These are phyloP conservation scores for Mariannaea elegans DNA, from an alignment of 2,329 filamentous ascomycete genomes.

Conservation along the genomic window DNA sequence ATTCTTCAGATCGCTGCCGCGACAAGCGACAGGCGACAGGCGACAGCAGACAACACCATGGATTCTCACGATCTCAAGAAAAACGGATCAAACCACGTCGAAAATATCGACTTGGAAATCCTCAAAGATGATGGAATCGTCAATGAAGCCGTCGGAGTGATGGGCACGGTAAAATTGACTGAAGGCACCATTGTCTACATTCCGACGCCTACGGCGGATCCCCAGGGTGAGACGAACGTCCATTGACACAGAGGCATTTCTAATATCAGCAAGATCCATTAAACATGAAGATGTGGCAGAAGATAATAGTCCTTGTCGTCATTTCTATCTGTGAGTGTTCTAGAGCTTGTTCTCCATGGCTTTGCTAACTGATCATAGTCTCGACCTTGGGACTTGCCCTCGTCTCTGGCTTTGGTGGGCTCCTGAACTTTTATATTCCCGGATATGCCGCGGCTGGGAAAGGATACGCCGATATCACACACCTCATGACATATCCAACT, in stretches of 20 bases:
- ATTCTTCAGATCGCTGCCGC: slow-evolving; percentile 6
- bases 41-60: slow-evolving; percentile 21
- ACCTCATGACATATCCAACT: slow-evolving; percentile 25
- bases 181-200: slow-evolving; percentile 31
- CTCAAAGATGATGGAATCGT: slow-evolving; percentile 28
- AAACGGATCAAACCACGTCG: slow-evolving; percentile 29
- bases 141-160: slow-evolving; percentile 31
- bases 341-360: background rate
- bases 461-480: slow-evolving; percentile 23
- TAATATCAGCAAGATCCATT: slow-evolving; percentile 26
- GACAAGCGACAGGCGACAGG: slow-evolving; percentile 6
- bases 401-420: slow-evolving; percentile 23
- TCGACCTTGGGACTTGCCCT: slow-evolving; percentile 22
- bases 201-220: slow-evolving; percentile 33
- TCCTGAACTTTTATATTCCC: slow-evolving; percentile 26
- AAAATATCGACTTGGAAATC: slow-evolving; percentile 26
- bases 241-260: background rate
- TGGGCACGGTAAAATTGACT: slow-evolving; percentile 32
- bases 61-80: slow-evolving; percentile 23
- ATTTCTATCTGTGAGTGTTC: slow-evolving; percentile 28
- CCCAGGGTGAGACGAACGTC: background rate
- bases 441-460: slow-evolving; percentile 18
- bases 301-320: slow-evolving; percentile 26
- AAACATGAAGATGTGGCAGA: slow-evolving; percentile 38
- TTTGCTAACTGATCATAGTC: background rate